These are phyloP conservation scores for Eucalyptus polybractea DNA, from an alignment of 345 rosid genomes.

Conservation along the genomic window DNA sequence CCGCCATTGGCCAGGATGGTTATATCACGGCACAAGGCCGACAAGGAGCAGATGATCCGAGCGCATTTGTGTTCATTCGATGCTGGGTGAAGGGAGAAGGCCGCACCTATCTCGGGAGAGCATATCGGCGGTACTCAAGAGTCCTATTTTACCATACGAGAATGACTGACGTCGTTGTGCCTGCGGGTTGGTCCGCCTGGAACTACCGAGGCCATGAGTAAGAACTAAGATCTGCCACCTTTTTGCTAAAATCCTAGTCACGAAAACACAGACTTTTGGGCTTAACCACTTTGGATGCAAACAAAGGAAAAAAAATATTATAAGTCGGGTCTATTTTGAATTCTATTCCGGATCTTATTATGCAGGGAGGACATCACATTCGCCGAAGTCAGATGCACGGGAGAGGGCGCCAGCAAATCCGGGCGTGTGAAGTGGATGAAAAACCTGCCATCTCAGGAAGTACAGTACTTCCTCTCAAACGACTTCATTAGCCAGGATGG, in stretches of 20 bases:
- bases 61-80: conserved; percentile 13
- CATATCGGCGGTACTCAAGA: conserved; percentile 13
- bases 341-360: neutral
- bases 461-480: neutral
- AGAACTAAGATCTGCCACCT: neutral
- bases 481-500: conserved; percentile 5
- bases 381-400: neutral
- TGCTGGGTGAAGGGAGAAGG: conserved; percentile 1
- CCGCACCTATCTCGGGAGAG: conserved; percentile 17
- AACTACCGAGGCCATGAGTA: neutral
- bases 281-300: neutral
- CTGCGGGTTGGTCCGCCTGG: conserved; percentile 26
- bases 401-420: conserved; percentile 9
- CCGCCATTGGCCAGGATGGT: neutral
- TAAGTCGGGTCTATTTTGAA: neutral
- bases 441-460: neutral
- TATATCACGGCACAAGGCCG: conserved; percentile 24
- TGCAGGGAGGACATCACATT: neutral
- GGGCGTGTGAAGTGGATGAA: conserved; percentile 10
- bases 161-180: neutral
- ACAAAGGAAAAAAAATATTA: neutral
- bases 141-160: conserved; percentile 3
- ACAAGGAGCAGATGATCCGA: neutral
- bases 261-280: neutral
- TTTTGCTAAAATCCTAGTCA: neutral